phyloP scores from a whole-genome alignment of 1,139 yeast genomes.

The Taphrina betulina region DNA sequence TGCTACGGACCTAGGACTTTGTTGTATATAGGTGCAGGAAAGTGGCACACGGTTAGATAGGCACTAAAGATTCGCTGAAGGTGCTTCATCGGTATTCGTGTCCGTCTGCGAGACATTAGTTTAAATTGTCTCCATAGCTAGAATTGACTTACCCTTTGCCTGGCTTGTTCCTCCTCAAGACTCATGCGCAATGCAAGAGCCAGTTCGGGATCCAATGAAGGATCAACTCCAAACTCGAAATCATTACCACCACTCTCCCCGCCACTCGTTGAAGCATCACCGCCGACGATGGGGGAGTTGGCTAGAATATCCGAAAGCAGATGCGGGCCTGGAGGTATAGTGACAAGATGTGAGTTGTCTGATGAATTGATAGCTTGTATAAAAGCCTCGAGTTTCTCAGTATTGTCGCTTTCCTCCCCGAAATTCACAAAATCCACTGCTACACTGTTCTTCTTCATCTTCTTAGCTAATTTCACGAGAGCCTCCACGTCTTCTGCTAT shows the following conservation, averaged over 20 bases:
- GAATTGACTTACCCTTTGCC: constrained; percentile 49
- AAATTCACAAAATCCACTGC: constrained; percentile 88
- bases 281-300: constrained; percentile 65
- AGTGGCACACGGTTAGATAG: no score
- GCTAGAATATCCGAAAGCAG: constrained; percentile 72
- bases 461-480: constrained; percentile 80
- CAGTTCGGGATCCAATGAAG: constrained; percentile 93
- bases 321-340: constrained; percentile 85
- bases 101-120: no score
- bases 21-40: no score
- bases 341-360: constrained; percentile 77
- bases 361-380: constrained; percentile 70
- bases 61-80: constrained; percentile 14
- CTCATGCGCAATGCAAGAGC: constrained; percentile 89
- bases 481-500: constrained; percentile 68
- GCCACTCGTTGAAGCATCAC: constrained; percentile 51
- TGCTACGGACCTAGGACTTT: no score
- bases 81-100: constrained; percentile 1
- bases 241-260: constrained; percentile 50
- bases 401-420: constrained; percentile 82
- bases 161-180: constrained; percentile 74
- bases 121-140: no score
- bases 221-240: constrained; percentile 71
- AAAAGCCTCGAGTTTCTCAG: constrained; percentile 77
- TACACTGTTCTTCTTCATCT: constrained; percentile 87